Evolutionary conservation across 805 yeast genomes (phyloP).

Genomic region (Starmera dryadoides): DNA sequence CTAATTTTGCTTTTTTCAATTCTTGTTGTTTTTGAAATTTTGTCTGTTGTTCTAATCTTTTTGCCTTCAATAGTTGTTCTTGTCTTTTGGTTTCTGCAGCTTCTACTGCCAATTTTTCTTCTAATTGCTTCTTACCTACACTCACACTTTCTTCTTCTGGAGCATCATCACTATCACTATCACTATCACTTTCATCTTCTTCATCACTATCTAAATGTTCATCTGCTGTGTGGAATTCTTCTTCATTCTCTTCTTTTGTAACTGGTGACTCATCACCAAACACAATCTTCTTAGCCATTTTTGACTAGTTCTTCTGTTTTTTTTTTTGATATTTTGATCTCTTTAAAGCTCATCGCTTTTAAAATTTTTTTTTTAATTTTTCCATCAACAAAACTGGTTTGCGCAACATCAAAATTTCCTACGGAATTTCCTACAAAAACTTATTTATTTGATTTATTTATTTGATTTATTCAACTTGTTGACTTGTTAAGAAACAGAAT

Average conservation of each 20-base stretch:
- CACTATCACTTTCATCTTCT: conserved; percentile 18
- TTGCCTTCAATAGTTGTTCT: conserved; percentile 17
- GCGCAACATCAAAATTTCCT: neutral
- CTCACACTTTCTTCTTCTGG: conserved; percentile 41
- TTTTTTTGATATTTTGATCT: too few relatives aligned
- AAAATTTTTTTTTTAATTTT: too few relatives aligned
- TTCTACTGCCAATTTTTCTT: conserved; percentile 18
- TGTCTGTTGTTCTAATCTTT: conserved; percentile 20
- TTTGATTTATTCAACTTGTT: too few relatives aligned
- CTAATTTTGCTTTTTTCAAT: conserved; percentile 13
- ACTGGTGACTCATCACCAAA: neutral
- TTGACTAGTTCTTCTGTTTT: too few relatives aligned
- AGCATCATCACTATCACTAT: conserved; percentile 37
- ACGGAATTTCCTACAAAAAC: too few relatives aligned
- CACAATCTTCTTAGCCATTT: neutral
- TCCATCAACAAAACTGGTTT: neutral
- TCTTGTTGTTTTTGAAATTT: conserved; percentile 17
- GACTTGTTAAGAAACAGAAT: too few relatives aligned
- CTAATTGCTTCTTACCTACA: conserved; percentile 17
- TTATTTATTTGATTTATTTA: too few relatives aligned
- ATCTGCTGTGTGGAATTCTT: conserved; percentile 12
- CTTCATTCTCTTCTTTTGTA: neutral
- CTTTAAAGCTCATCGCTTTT: neutral
- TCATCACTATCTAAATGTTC: conserved; percentile 8
- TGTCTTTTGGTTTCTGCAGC: conserved; percentile 19